Conservation (phyloP, 1,284 basidiomycete species). For the Cryptococcus sp. region DNA sequence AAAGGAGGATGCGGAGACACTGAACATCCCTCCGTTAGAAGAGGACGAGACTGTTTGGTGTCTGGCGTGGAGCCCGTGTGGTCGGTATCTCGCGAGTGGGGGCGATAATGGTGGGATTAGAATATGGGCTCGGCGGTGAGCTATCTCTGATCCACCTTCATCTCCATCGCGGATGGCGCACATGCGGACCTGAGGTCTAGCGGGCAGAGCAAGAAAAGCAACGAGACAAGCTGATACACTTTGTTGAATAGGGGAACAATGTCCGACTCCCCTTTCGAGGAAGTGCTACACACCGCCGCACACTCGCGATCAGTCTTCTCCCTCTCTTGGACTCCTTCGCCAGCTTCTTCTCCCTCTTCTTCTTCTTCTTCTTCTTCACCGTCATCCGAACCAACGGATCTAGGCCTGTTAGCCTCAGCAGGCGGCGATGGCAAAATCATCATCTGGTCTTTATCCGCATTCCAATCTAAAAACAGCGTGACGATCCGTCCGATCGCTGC, state of each 20-base stretch:
- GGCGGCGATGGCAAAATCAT: slow-evolving; percentile 61
- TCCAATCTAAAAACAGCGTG: not conserved
- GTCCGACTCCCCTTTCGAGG: slow-evolving; percentile 38
- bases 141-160: no score
- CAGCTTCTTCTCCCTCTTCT: not conserved
- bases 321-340: slow-evolving; percentile 36
- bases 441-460: slow-evolving; percentile 55
- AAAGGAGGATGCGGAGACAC: slow-evolving; percentile 28
- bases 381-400: slow-evolving; percentile 17
- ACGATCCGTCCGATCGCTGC: slow-evolving; percentile 24
- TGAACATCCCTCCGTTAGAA: slow-evolving; percentile 46
- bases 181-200: no score
- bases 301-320: slow-evolving; percentile 47
- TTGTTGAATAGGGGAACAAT: slow-evolving; percentile 21
- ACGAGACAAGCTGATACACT: no score
- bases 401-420: slow-evolving; percentile 57
- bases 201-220: no score
- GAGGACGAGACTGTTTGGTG: slow-evolving; percentile 80
- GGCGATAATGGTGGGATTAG: slow-evolving; percentile 55
- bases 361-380: slow-evolving; percentile 5
- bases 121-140: slow-evolving; percentile 55
- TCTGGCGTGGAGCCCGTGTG: slow-evolving; percentile 73
- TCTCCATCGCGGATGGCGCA: no score
- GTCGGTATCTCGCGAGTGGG: slow-evolving; percentile 70
- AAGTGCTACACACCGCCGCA: slow-evolving; percentile 40